phyloP scores from a whole-genome alignment of 2,329 filamentous ascomycete species.

The Stagonosporopsis rhizophila region DNA sequence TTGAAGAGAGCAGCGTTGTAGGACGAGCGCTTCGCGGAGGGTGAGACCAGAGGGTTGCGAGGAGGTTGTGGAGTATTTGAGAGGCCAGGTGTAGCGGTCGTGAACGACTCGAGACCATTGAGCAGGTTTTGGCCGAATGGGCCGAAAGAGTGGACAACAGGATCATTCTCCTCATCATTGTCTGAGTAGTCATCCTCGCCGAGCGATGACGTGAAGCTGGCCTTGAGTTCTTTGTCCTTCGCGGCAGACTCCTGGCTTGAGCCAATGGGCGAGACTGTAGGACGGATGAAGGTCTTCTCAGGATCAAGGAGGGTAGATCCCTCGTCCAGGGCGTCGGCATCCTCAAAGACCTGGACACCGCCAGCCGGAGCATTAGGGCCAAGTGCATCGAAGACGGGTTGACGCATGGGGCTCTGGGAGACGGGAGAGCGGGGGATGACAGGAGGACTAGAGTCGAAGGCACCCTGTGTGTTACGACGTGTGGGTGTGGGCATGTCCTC shows the following conservation, averaged over 20 bases:
- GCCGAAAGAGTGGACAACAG: conserved; percentile 89
- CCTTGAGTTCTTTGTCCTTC: conserved; percentile 30
- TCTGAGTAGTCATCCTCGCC: conserved; percentile 72
- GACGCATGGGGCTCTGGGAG: conserved; percentile 70
- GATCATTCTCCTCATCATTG: conserved; percentile 88
- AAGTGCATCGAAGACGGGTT: conserved; percentile 51
- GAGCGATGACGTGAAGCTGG: conserved; percentile 40
- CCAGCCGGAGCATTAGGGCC: conserved; percentile 37
- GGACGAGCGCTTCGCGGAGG: conserved; percentile 41
- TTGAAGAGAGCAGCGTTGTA: conserved; percentile 41
- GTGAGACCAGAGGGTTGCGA: conserved; percentile 36
- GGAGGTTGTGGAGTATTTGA: conserved; percentile 39
- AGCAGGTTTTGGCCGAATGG: conserved; percentile 87
- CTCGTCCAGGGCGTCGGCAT: conserved; percentile 43
- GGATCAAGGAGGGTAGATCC: conserved; percentile 31
- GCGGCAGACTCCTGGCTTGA: conserved; percentile 27
- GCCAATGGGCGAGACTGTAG: conserved; percentile 30
- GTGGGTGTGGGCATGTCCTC: conserved; percentile 57
- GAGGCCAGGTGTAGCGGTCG: conserved; percentile 64
- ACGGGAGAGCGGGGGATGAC: conserved; percentile 76
- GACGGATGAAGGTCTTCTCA: conserved; percentile 43
- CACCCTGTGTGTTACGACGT: conserved; percentile 47
- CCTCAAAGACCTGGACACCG: conserved; percentile 49
- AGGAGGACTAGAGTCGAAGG: conserved; percentile 66
- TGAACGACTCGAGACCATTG: conserved; percentile 80